Conservation (phyloP, 495 filamentous ascomycete species). For the Neurospora cerealis region DNA sequence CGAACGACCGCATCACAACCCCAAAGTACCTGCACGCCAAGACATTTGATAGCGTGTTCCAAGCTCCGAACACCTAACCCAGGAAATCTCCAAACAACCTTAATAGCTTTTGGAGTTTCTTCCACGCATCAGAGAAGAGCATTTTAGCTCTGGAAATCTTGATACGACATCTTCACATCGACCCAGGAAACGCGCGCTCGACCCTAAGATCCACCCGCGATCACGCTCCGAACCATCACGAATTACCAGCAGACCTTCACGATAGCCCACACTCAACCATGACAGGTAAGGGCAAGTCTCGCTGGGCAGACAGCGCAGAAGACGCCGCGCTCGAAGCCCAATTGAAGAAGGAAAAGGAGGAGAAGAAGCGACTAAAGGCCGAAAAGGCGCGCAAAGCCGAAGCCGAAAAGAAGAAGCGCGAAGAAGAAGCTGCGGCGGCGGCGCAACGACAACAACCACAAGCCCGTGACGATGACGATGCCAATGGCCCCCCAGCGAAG, state of each 20-base stretch:
- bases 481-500: constrained; percentile 41
- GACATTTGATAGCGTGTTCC: background rate
- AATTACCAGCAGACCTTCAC: background rate
- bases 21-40: background rate
- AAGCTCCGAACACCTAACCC: background rate
- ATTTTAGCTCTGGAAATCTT: background rate
- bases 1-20: background rate
- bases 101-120: background rate
- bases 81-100: constrained; percentile 17
- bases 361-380: constrained; percentile 77
- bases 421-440: constrained; percentile 16
- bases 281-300: constrained; percentile 59
- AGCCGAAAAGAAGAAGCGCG: constrained; percentile 39
- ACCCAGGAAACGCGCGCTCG: background rate
- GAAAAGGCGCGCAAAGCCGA: constrained; percentile 70
- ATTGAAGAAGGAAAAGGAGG: constrained; percentile 78
- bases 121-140: background rate
- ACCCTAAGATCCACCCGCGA: background rate
- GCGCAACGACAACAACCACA: constrained; percentile 4
- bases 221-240: background rate
- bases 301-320: constrained; percentile 79
- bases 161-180: background rate
- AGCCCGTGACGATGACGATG: constrained; percentile 20
- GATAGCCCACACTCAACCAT: constrained; percentile 29
- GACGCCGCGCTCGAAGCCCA: constrained; percentile 62